Percentiles rank a stretch among this genome's conserved stretches.
Conservation (phyloP, 1,284 basidiomycete genomes). For the Marasmius tenuissimus region DNA sequence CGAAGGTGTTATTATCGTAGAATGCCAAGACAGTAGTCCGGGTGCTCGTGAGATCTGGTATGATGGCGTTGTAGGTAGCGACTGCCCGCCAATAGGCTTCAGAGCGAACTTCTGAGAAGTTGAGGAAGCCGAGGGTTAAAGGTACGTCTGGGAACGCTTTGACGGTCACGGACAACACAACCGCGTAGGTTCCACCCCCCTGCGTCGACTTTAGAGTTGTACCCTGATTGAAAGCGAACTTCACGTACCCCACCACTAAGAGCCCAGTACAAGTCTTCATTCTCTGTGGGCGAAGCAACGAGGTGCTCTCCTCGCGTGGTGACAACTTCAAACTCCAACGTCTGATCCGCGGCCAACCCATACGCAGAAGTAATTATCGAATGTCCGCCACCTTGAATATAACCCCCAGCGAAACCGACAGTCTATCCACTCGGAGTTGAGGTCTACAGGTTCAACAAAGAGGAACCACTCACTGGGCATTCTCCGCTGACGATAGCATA, state of each 20-base stretch:
- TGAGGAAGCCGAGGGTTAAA: constrained; percentile 5
- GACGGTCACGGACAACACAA: not conserved
- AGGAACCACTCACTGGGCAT: constrained; percentile 20
- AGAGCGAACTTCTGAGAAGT: constrained; percentile 10
- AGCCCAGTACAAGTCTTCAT: not conserved
- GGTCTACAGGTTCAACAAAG: not conserved
- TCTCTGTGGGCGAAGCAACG: not conserved
- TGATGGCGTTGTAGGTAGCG: constrained; percentile 9
- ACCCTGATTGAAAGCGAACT: not conserved
- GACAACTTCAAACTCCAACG: not conserved
- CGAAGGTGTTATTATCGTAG: not conserved
- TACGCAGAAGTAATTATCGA: not conserved
- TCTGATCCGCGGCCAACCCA: constrained; percentile 4
- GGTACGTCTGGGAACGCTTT: constrained; percentile 13
- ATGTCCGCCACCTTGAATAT: constrained; percentile 9
- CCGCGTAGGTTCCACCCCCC: constrained; percentile 1
- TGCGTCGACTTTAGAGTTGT: not conserved
- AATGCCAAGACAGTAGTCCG: not conserved
- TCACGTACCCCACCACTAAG: constrained; percentile 8
- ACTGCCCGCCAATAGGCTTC: constrained; percentile 16
- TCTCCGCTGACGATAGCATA: constrained; percentile 21
- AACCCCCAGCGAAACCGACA: constrained; percentile 6
- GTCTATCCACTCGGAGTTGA: constrained; percentile 11
- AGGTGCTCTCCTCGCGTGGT: not conserved
- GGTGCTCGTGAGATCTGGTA: constrained; percentile 4